These are phyloP conservation scores for Bauhinia variegata DNA, from an alignment of 306 rosid genomes.

Conservation along the genomic window DNA sequence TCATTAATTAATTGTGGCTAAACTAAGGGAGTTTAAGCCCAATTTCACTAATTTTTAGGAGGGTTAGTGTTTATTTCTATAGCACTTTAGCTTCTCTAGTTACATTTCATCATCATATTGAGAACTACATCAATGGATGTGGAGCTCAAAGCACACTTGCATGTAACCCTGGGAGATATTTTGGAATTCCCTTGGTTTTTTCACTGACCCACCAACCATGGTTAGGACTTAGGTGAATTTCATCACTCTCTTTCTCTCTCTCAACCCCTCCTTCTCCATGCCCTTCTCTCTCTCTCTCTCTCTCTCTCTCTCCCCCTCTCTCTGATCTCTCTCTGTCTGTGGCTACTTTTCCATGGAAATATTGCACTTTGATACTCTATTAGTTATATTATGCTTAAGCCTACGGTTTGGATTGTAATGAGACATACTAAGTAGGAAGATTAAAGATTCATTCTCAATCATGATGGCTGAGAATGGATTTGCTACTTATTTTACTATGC, in stretches of 20 bases:
- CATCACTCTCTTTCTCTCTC: constrained; percentile 44
- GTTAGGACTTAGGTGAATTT: constrained; percentile 93
- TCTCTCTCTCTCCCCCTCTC: no score
- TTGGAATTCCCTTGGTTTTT: constrained; percentile 93
- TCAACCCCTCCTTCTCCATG: constrained; percentile 16
- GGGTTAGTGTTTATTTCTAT: constrained; percentile 51
- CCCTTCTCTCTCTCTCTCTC: constrained; percentile 23
- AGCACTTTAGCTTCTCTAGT: constrained; percentile 50
- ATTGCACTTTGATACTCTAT: constrained; percentile 62
- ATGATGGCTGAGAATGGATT: constrained; percentile 57
- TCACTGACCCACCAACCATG: constrained; percentile 95
- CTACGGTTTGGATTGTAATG: constrained; percentile 71
- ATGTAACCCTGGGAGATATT: constrained; percentile 87
- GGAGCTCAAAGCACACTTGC: constrained; percentile 79
- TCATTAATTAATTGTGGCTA: constrained; percentile 68
- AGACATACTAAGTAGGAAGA: constrained; percentile 54
- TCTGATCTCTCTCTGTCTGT: no score
- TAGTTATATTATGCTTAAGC: constrained; percentile 59
- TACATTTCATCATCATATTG: constrained; percentile 69
- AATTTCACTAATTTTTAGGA: constrained; percentile 56
- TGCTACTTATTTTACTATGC: constrained; percentile 55
- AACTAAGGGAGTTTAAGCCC: constrained; percentile 79
- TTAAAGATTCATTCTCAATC: constrained; percentile 53
- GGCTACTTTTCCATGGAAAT: constrained; percentile 54
- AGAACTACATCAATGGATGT: constrained; percentile 75